Evolutionary conservation across 495 filamentous ascomycete genomes (phyloP).

Genomic region (Tuber brumale): DNA sequence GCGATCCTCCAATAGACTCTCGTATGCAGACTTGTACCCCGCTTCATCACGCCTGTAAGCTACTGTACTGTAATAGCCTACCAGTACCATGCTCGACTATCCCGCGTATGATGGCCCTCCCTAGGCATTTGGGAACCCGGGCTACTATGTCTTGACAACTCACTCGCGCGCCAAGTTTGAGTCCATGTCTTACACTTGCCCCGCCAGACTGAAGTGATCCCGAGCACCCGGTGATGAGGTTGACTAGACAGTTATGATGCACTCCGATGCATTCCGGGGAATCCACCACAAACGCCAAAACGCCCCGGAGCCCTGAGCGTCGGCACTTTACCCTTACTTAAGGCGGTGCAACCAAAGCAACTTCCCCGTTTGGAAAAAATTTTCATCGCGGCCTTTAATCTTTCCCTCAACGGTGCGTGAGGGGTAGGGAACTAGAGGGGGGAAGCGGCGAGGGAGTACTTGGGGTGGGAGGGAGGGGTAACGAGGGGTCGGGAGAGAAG

Average conservation of each 20-base stretch:
- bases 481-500: background rate
- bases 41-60: constrained; percentile 4
- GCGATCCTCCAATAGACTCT: background rate
- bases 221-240: constrained; percentile 4
- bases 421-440: background rate
- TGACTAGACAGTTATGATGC: background rate
- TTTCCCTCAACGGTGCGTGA: background rate
- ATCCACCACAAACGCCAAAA: constrained; percentile 6
- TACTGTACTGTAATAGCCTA: constrained; percentile 1
- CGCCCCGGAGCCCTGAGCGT: constrained; percentile 2
- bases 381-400: background rate
- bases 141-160: constrained; percentile 1
- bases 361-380: background rate
- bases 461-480: background rate
- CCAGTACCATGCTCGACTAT: background rate
- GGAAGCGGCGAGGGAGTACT: background rate
- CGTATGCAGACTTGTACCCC: constrained; percentile 4
- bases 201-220: constrained; percentile 1
- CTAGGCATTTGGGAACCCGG: background rate
- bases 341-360: constrained; percentile 1
- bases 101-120: background rate
- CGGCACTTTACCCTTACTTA: background rate
- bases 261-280: constrained; percentile 1
- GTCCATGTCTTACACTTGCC: constrained; percentile 4
- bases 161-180: constrained; percentile 2